phyloP scores from a whole-genome alignment of 2,329 filamentous ascomycete genomes.

The Alternaria solani region DNA sequence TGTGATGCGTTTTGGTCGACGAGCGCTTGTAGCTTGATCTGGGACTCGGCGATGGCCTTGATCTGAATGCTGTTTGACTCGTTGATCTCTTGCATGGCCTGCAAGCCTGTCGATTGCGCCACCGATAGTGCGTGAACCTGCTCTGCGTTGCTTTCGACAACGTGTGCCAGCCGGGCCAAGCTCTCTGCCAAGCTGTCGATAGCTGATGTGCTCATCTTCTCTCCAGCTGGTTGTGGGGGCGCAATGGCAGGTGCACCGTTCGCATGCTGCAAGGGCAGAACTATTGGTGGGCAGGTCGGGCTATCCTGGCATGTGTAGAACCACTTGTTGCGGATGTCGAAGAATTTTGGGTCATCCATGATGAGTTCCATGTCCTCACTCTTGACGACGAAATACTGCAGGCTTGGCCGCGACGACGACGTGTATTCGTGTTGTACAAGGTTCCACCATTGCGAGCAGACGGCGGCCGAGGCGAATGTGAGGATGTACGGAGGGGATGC shows the following conservation, averaged over 20 bases:
- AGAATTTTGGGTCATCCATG: slow-evolving; percentile 41
- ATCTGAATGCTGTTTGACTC: slow-evolving; percentile 47
- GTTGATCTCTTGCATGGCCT: slow-evolving; percentile 50
- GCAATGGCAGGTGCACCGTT: slow-evolving; percentile 31
- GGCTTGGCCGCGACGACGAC: slow-evolving; percentile 39
- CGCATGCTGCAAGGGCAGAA: slow-evolving; percentile 44
- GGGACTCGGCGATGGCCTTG: slow-evolving; percentile 43
- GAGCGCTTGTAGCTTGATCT: slow-evolving; percentile 40
- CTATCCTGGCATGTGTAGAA: slow-evolving; percentile 43
- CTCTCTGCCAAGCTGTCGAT: slow-evolving; percentile 34
- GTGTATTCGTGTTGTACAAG: slow-evolving; percentile 45
- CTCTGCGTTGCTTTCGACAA: slow-evolving; percentile 42
- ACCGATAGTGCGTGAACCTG: slow-evolving; percentile 46
- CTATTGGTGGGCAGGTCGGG: slow-evolving; percentile 26
- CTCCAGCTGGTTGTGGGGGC: slow-evolving; percentile 8
- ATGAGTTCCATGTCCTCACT: slow-evolving; percentile 48
- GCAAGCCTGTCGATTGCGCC: slow-evolving; percentile 45
- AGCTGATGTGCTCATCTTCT: slow-evolving; percentile 24
- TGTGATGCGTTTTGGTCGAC: slow-evolving; percentile 46
- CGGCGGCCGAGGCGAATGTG: slow-evolving; percentile 43
- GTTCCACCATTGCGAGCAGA: slow-evolving; percentile 46
- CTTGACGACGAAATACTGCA: slow-evolving; percentile 47
- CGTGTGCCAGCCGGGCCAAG: slow-evolving; percentile 35
- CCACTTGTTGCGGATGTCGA: slow-evolving; percentile 44
- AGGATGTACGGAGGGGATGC: slow-evolving; percentile 46